These are phyloP conservation scores for Neofusicoccum kwambonambiense DNA, from an alignment of 2,329 filamentous ascomycete species.

Conservation along the genomic window DNA sequence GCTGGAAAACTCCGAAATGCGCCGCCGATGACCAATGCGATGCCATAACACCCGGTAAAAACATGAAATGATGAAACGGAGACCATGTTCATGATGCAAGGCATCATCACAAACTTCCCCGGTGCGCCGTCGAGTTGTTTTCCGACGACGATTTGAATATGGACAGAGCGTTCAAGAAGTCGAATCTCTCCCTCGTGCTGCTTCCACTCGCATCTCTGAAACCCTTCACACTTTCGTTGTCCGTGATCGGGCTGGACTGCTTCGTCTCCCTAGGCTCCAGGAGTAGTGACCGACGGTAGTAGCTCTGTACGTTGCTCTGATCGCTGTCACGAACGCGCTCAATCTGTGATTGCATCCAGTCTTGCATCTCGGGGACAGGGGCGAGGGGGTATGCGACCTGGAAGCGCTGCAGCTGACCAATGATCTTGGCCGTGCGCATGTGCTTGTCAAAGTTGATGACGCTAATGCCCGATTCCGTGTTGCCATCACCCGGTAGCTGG, in stretches of 20 bases:
- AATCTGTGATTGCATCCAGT: conserved; percentile 86
- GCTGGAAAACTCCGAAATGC: conserved; percentile 4
- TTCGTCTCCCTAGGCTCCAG: conserved; percentile 70
- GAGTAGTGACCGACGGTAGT: conserved; percentile 80
- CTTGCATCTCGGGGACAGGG: conserved; percentile 83
- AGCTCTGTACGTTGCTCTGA: conserved; percentile 62
- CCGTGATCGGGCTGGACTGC: conserved; percentile 10
- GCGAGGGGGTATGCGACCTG: conserved; percentile 86
- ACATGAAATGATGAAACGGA: background rate
- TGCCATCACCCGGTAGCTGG: conserved; percentile 61
- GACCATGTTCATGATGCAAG: background rate
- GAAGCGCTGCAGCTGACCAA: conserved; percentile 92
- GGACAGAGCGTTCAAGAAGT: conserved; percentile 17
- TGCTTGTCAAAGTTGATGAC: conserved; percentile 99
- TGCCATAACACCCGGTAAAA: background rate
- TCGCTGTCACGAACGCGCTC: conserved; percentile 67
- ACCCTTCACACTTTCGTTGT: background rate
- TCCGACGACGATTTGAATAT: conserved; percentile 14
- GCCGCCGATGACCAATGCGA: conserved; percentile 1
- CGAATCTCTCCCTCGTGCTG: conserved; percentile 14
- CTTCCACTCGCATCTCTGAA: background rate
- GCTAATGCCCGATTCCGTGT: conserved; percentile 64
- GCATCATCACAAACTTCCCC: conserved; percentile 1
- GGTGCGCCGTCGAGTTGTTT: background rate
- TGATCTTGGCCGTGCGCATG: conserved; percentile 89